Evolutionary conservation across 2,329 filamentous ascomycete genomes (phyloP).

Genomic region (Arthrocladium fulminans): DNA sequence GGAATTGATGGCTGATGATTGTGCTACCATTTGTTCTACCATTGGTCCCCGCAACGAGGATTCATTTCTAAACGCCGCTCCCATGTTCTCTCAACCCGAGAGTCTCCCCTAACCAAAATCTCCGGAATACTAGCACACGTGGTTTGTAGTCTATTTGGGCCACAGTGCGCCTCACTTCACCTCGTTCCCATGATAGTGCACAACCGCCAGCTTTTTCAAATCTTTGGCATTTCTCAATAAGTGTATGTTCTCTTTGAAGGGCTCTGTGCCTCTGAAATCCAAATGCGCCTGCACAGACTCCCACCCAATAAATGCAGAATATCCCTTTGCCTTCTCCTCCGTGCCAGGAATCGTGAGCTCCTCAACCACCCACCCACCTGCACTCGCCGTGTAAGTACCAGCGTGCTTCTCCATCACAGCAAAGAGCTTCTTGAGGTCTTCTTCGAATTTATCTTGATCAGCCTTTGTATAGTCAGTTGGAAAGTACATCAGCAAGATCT

Average conservation of each 20-base stretch:
- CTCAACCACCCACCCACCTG: conserved; percentile 24
- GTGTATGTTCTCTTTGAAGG: conserved; percentile 30
- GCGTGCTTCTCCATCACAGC: conserved; percentile 11
- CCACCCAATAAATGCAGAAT: conserved; percentile 31
- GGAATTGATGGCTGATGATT: too few relatives aligned
- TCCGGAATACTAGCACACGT: too few relatives aligned
- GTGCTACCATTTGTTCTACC: too few relatives aligned
- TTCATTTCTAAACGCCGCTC: too few relatives aligned
- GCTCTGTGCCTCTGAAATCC: conserved; percentile 29
- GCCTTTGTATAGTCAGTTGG: conserved; percentile 16
- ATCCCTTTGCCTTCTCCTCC: conserved; percentile 24
- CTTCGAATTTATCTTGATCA: conserved; percentile 18
- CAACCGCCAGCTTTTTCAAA: conserved; percentile 18
- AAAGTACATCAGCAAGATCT: conserved; percentile 22
- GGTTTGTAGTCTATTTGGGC: too few relatives aligned
- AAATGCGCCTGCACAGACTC: conserved; percentile 32
- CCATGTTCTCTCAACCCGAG: too few relatives aligned
- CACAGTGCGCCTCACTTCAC: too few relatives aligned
- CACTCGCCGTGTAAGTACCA: conserved; percentile 16
- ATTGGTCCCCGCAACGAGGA: too few relatives aligned
- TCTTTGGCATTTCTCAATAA: conserved; percentile 21
- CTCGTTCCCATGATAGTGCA: conserved; percentile 14
- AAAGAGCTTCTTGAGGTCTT: conserved; percentile 15
- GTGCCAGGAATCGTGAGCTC: conserved; percentile 25
- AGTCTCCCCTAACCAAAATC: too few relatives aligned